Evolutionary conservation across 305 asterid species (phyloP), one percentile per base, ranked within the genome.

Genomic region (Ilex paraguariensis): DNA sequence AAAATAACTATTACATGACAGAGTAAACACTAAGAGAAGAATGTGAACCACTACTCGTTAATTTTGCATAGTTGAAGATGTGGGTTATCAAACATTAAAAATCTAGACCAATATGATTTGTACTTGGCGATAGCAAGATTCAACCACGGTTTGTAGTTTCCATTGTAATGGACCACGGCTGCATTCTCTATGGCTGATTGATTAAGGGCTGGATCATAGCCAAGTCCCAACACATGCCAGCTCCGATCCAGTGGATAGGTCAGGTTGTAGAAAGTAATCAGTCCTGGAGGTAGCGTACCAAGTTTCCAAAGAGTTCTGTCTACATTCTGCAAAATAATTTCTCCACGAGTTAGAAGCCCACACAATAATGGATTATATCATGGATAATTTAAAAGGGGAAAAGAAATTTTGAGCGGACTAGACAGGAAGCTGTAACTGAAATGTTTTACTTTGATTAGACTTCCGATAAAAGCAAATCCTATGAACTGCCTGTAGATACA

Each of bases 141-240:
- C 87, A 90, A 73, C 92, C 99, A 93, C 21, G 99, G 99, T 66
- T 93, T 93, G 68, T 93, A 93, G 69, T 93, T 93, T 36, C 99
- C 99, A 59, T 90, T 90, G 64, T 90, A 93, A 70, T 93, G 99
- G 61, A 93, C 92, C 42, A 93, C 99, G 10, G 87, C 96, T 56
- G 95, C 97, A 54, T 84, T 86, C 58, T 87, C 90, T 58, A 93
- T 90, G 59, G 76, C 95, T 31, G 95, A 86, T 70, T 81, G 82
- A 83, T 93, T 90, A 31, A 93, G 90, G 70, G 99, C 95, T 15
- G 97, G 99, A 79, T 93, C 99, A 49, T 90, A 93, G 14, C 99
- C 99, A 73, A 93, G 80, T 56, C 97, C 99, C 82, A 93, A 70
- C 31, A 86, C 99, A 70, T 93, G 97, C 97, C 99, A 90, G 69